Evolutionary conservation across 2,329 filamentous ascomycete species (phyloP), one percentile per base, ranked within the genome.

Genomic region (Aspergillus hiratsukae): DNA sequence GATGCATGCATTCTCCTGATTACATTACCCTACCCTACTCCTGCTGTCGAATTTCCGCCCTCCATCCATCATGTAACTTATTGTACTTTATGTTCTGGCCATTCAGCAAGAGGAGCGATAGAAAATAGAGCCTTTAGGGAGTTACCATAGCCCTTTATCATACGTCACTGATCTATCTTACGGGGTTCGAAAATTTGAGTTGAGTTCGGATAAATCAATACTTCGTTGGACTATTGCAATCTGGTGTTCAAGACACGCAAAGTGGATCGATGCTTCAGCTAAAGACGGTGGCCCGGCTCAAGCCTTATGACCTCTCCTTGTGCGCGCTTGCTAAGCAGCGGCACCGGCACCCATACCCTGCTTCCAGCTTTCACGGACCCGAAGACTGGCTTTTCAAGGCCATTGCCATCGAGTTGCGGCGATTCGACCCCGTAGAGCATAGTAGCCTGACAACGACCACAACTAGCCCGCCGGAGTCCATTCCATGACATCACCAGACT

Each of bases 121-220:
- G 66, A 66, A 59, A 66, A 66, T 69, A 69, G 63, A 69, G 57
- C 53, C 60, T 58, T 62, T 59, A 60, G 64, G 62, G 48, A 53
- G 60, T 48, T 56, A 40, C 25, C 40, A 23, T 37, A 37, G 14
- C 31, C 5, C 14, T 1, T 17, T 17, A 17, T 3, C 14, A 37
- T 17, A 14, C 17, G 31, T 37, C 31, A 17, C 31, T 37, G 31
- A 23, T 21, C 41, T 45, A 45, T 45, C 19, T 10, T 45, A 40
- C 19, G 25, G 46, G 53, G 9, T 21, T n/a, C 14, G 31, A 37
- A 1, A 14, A 37, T 7, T 7, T 37, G 5, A 17, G 31, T 37
- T 17, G 5, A 17, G 31, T 37, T 17, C 31, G 31, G 31, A 17
- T 7, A 37, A 35, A 48, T 37, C 21, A 5, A 19, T 14, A 19